These are phyloP conservation scores for Diutina siamensis DNA, from an alignment of 1,139 yeast species.

Conservation along the genomic window DNA sequence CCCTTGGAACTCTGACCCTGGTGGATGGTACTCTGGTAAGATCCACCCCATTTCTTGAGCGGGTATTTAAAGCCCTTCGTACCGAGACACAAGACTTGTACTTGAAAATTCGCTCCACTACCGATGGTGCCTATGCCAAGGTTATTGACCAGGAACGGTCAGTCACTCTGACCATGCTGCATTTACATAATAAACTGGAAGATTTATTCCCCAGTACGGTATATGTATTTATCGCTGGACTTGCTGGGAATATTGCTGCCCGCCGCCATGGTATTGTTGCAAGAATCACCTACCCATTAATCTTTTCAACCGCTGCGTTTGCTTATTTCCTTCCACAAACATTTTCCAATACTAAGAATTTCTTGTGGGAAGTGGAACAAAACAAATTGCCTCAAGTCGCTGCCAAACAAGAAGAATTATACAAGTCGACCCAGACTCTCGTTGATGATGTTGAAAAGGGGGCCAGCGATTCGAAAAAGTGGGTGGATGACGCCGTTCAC, in stretches of 20 bases:
- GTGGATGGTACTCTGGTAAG: constrained; percentile 51
- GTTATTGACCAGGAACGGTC: constrained; percentile 54
- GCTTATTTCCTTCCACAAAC: constrained; percentile 71
- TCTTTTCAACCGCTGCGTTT: constrained; percentile 61
- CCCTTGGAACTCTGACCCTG: constrained; percentile 31
- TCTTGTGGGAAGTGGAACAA: constrained; percentile 59
- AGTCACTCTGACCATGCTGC: constrained; percentile 56
- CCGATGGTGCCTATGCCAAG: constrained; percentile 29
- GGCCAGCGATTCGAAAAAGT: constrained; percentile 26
- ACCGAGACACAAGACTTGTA: constrained; percentile 14
- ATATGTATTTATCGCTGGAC: constrained; percentile 61
- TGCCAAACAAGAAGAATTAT: constrained; percentile 43
- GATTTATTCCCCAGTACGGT: constrained; percentile 67
- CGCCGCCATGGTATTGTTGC: constrained; percentile 57
- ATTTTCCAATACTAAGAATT: constrained; percentile 47
- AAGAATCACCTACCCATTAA: constrained; percentile 50
- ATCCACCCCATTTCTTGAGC: constrained; percentile 38
- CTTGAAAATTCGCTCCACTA: constrained; percentile 13
- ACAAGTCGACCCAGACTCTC: constrained; percentile 35
- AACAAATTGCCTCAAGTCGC: constrained; percentile 56
- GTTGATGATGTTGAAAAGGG: constrained; percentile 29
- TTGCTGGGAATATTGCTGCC: constrained; percentile 71
- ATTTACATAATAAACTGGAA: constrained; percentile 61
- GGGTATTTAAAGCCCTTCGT: constrained; percentile 37
- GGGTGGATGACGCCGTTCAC: constrained; percentile 28